These are phyloP conservation scores for Nephelium lappaceum DNA, from an alignment of 345 rosid genomes.

Conservation along the genomic window DNA sequence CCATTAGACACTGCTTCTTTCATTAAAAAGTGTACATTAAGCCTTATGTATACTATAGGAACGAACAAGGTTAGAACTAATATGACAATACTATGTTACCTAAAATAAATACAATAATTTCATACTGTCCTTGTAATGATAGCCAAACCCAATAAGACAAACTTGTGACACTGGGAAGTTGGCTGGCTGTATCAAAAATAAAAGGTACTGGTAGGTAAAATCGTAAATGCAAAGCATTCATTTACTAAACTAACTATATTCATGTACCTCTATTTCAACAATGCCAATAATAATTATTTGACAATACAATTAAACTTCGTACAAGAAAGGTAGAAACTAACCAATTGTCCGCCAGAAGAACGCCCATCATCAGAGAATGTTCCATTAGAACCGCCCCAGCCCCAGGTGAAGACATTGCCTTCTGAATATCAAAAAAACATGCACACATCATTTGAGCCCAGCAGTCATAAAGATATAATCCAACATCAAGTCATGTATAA, in stretches of 20 bases:
- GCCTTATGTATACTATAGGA: not conserved
- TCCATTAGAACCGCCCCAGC: conserved; percentile 96
- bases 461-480: not conserved
- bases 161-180: not conserved
- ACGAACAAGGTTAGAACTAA: not conserved
- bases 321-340: conserved; percentile 37
- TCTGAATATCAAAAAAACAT: conserved; percentile 38
- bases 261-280: not conserved
- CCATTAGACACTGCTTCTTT: too few species aligned
- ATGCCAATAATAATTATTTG: not conserved
- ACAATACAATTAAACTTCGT: not conserved
- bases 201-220: not conserved
- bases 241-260: not conserved
- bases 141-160: not conserved
- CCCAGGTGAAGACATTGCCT: conserved; percentile 87
- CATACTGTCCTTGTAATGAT: not conserved
- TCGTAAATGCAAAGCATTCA: not conserved
- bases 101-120: not conserved
- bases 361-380: conserved; percentile 90
- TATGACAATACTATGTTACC: too few species aligned
- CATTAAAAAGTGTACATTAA: too few species aligned
- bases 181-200: not conserved
- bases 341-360: conserved; percentile 97
- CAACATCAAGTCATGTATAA: not conserved
- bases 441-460: not conserved